Evolutionary conservation across 2,329 filamentous ascomycete species (phyloP).

Genomic region (Aspergillus versicolor): DNA sequence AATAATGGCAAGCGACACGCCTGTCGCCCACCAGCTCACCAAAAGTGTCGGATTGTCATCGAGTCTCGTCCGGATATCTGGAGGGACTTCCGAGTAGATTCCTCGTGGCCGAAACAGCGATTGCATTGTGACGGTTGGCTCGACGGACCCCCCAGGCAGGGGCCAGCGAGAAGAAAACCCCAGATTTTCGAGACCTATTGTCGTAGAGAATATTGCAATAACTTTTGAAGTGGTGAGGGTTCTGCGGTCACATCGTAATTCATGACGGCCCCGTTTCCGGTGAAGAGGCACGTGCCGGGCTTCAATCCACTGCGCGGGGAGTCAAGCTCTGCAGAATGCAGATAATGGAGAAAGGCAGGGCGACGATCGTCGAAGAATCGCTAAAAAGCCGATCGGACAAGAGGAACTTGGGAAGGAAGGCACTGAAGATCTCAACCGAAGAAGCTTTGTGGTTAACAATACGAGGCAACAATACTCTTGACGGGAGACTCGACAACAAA

Average conservation of each 20-base stretch:
- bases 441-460: not conserved
- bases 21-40: slow-evolving; percentile 93
- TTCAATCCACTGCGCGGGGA: not conserved
- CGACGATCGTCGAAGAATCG: not conserved
- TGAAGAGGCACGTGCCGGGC: slow-evolving; percentile 7
- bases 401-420: not conserved
- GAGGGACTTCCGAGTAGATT: slow-evolving; percentile 51
- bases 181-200: slow-evolving; percentile 1
- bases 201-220: not conserved
- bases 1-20: slow-evolving; percentile 81
- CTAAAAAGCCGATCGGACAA: not conserved
- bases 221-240: not conserved
- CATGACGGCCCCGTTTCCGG: not conserved
- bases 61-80: slow-evolving; percentile 49
- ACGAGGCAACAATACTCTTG: not conserved
- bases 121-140: slow-evolving; percentile 24
- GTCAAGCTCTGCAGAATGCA: slow-evolving; percentile 2
- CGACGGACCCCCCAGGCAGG: slow-evolving; percentile 37
- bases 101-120: slow-evolving; percentile 34
- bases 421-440: not conserved
- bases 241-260: slow-evolving; percentile 12
- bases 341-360: slow-evolving; percentile 4
- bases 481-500: not conserved
- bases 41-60: slow-evolving; percentile 86
- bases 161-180: slow-evolving; percentile 23